These are phyloP conservation scores for Bretschneidera sinensis DNA, from an alignment of 345 rosid genomes.

Conservation along the genomic window DNA sequence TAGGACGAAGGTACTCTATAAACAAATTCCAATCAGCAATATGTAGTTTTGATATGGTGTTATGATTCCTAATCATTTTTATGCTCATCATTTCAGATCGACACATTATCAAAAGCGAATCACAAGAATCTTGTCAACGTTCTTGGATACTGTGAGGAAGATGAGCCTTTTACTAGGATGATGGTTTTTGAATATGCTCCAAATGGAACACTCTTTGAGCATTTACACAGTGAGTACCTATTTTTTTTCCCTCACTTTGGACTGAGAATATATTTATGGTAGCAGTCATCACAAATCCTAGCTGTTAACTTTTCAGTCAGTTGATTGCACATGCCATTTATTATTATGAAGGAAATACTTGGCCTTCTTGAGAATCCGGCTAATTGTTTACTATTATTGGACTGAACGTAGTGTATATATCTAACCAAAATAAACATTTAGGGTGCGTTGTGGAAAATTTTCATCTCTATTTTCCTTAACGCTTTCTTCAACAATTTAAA, in stretches of 20 bases:
- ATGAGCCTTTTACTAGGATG: constrained; percentile 87
- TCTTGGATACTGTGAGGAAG: constrained; percentile 80
- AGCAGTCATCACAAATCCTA: background rate
- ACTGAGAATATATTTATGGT: background rate
- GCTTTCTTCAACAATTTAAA: too few species aligned
- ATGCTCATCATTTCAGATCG: constrained; percentile 52
- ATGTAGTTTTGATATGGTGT: constrained; percentile 2
- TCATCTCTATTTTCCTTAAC: too few species aligned
- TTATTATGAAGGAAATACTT: too few species aligned
- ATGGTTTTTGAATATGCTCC: constrained; percentile 98
- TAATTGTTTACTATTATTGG: too few species aligned
- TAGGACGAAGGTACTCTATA: constrained; percentile 62
- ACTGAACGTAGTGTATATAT: too few species aligned
- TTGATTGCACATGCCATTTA: too few species aligned
- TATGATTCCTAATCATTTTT: constrained; percentile 8
- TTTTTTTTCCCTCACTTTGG: background rate
- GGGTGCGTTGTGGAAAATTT: too few species aligned
- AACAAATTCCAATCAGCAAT: constrained; percentile 1
- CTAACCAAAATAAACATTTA: too few species aligned
- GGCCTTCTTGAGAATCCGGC: too few species aligned
- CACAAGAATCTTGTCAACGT: constrained; percentile 94
- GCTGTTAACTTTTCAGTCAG: too few species aligned
- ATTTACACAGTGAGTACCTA: constrained; percentile 68
- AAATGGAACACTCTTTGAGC: constrained; percentile 88
- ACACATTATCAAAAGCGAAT: constrained; percentile 67